phyloP scores from a whole-genome alignment of 2,329 filamentous ascomycete species.

The Aspergillus felis region DNA sequence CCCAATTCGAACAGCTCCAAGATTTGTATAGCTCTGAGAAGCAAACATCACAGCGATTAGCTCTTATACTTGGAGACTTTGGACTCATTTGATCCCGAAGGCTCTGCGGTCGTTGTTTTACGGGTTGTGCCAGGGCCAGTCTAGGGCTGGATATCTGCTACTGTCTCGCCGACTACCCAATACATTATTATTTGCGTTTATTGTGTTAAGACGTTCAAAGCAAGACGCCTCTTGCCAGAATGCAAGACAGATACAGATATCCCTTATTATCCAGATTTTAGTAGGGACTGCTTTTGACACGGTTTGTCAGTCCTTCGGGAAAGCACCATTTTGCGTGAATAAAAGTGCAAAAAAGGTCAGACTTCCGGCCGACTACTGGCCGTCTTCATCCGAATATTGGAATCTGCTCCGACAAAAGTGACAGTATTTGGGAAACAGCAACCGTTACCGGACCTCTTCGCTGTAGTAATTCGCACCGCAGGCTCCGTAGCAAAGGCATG shows the following conservation, averaged over 20 bases:
- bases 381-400: background rate
- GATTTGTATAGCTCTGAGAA: background rate
- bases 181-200: background rate
- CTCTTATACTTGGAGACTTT: background rate
- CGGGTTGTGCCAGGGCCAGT: too few species aligned
- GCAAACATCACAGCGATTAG: background rate
- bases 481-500: background rate
- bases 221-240: too few species aligned
- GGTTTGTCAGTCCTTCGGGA: background rate
- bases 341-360: background rate
- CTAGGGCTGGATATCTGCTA: background rate
- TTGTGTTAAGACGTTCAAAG: too few species aligned
- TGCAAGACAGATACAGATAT: too few species aligned
- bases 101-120: background rate
- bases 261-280: too few species aligned
- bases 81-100: background rate
- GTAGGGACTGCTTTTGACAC: too few species aligned
- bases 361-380: background rate
- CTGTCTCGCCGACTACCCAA: background rate
- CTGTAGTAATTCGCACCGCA: background rate
- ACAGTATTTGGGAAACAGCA: background rate
- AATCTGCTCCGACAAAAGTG: background rate
- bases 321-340: background rate
- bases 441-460: background rate
- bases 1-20: background rate